Evolutionary conservation across 805 yeast genomes (phyloP).

Genomic region (Starmerella bacillaris): DNA sequence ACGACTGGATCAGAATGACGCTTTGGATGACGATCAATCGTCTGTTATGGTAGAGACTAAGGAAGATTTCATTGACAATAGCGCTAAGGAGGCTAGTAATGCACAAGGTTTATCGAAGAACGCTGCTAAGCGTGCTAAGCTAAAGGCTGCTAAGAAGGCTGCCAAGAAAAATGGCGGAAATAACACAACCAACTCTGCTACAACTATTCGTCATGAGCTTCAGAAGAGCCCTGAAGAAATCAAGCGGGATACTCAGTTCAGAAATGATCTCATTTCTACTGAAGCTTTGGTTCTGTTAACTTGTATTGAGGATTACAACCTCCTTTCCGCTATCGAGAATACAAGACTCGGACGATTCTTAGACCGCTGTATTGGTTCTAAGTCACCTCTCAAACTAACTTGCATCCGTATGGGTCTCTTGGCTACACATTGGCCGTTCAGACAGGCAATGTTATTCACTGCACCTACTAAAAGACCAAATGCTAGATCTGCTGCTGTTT

Average conservation of each 20-base stretch:
- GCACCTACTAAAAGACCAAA: conserved; percentile 27
- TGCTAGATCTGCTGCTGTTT: conserved; percentile 27
- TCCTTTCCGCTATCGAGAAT: conserved; percentile 22
- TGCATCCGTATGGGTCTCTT: conserved; percentile 27
- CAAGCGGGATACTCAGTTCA: conserved; percentile 20
- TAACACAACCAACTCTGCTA: conserved; percentile 6
- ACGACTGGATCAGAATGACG: conserved; percentile 18
- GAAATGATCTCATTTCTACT: conserved; percentile 24
- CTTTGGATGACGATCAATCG: conserved; percentile 12
- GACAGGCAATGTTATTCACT: conserved; percentile 26
- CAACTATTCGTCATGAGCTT: conserved; percentile 11
- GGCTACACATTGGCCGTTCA: conserved; percentile 32
- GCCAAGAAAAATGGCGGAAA: conserved; percentile 13
- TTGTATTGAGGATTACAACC: conserved; percentile 25
- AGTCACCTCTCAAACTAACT: conserved; percentile 21
- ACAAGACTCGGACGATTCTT: conserved; percentile 19
- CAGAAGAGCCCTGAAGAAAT: conserved; percentile 18
- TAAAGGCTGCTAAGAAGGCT: conserved; percentile 18
- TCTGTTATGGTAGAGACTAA: conserved; percentile 8
- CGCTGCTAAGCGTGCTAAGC: conserved; percentile 18
- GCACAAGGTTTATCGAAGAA: conserved; percentile 18
- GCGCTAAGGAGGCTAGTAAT: conserved; percentile 5
- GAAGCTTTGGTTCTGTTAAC: conserved; percentile 29
- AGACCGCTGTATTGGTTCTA: conserved; percentile 20
- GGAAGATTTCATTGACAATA: conserved; percentile 10